Evolutionary conservation across 192 early-diverging fungal genomes (phyloP).

Genomic region (Powellomyces hirtus): DNA sequence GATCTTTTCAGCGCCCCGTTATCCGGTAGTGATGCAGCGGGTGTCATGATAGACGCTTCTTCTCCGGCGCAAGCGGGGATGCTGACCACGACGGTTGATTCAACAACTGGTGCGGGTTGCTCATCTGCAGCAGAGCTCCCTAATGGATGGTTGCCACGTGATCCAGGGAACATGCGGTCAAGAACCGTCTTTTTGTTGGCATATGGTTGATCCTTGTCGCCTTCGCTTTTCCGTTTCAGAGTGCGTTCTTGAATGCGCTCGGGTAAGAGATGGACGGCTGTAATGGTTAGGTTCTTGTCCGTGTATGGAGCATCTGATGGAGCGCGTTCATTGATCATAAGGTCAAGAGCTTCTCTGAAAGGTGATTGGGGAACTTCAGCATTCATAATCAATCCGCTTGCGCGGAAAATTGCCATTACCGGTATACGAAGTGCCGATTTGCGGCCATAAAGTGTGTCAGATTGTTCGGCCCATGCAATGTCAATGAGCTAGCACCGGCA

Average conservation of each 20-base stretch:
- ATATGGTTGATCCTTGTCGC: not conserved
- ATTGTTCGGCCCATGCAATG: constrained; percentile 74
- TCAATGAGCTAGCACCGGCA: constrained; percentile 56
- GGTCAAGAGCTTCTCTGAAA: constrained; percentile 16
- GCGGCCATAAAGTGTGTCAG: constrained; percentile 76
- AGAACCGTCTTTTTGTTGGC: constrained; percentile 13
- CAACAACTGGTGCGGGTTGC: not conserved
- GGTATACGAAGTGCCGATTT: constrained; percentile 74
- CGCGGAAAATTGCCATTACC: constrained; percentile 31
- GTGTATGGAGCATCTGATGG: constrained; percentile 35
- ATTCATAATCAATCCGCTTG: not conserved
- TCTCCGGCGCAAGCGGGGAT: not conserved
- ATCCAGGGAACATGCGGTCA: constrained; percentile 18
- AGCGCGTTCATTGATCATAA: not conserved
- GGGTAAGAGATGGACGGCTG: constrained; percentile 63
- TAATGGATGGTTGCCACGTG: not conserved
- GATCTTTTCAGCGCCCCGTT: not conserved
- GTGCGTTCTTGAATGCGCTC: constrained; percentile 8
- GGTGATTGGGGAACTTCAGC: not conserved
- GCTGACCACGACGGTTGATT: not conserved
- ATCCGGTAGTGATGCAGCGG: not conserved
- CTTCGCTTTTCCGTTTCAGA: constrained; percentile 16
- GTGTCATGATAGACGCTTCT: not conserved
- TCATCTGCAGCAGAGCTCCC: not conserved
- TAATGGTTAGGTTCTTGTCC: constrained; percentile 70